Evolutionary conservation across 2,329 filamentous ascomycete species (phyloP), one percentile per base, ranked within the genome.

Genomic region (Pestalotiopsis fici): DNA sequence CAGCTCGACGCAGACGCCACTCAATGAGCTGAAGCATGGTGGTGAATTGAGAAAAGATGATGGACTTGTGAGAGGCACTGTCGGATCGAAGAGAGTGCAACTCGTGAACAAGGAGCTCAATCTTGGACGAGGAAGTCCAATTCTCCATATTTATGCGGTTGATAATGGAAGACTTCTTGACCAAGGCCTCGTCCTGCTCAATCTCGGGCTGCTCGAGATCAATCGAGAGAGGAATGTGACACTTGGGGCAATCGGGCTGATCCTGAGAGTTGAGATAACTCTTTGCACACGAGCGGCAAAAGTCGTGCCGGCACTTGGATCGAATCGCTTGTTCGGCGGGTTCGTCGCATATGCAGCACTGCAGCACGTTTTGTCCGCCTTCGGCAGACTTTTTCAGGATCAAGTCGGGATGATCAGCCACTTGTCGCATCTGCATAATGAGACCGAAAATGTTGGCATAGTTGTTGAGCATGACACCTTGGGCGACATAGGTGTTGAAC

Each of bases 401-500:
- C 43, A 99, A 81, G 80, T 99, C 96, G 0, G 96, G 96, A 77
- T 99, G 96, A 72, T 99, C 96, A 7, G 96, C 94, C 28, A 98
- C 93, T 82, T 99, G 96, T 66, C 96, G 92, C 95, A 99, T 98
- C 79, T 97, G 95, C 94, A 98, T 98, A 76, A 99, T 98, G 66
- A 99, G 87, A 76, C 95, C 95, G 75, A 99, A 99, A 71, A 99
- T 98, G 78, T 99, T 99, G 82, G 96, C 96, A 73, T 98, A 98
- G 77, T 98, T 97, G 84, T 98, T 94, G 69, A 99, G 87, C 80
- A 99, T 89, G 23, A 98, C 95, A 82, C 94, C 95, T 70, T 94
- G 93, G 21, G 94, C 92, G 47, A 98, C 96, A 72, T 98, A 99
- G 0, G 95, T 98, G 76, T 98, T 93, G 72, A 98, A 99, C 74